A percentile compares a stretch with the other conserved stretches of the same genome.
These are phyloP conservation scores for Cyclotella kingstonii DNA, from an alignment of 108 stramenopile species.

Conservation along the genomic window DNA sequence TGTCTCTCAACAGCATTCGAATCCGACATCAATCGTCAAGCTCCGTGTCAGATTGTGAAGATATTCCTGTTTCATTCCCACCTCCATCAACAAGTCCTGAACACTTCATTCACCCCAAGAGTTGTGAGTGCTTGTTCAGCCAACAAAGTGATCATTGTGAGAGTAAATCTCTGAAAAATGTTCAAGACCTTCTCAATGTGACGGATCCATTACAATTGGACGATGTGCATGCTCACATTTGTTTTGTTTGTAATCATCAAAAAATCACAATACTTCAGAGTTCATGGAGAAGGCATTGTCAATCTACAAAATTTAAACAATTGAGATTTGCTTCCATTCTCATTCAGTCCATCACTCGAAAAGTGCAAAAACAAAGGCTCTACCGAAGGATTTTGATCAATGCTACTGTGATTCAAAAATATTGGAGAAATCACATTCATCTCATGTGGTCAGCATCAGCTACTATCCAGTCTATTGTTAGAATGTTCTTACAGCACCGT, in stretches of 20 bases:
- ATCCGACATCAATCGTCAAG: too few species aligned
- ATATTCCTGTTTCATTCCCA: too few species aligned
- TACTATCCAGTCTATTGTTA: too few species aligned
- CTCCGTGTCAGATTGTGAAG: too few species aligned
- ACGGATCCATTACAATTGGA: too few species aligned
- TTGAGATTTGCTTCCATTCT: neutral
- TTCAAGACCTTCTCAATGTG: slow-evolving; percentile 19
- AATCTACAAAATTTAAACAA: neutral
- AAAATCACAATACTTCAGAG: neutral
- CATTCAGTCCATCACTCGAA: neutral
- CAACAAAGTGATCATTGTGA: too few species aligned
- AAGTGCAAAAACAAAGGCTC: neutral
- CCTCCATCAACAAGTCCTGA: too few species aligned
- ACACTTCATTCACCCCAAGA: too few species aligned
- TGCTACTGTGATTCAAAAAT: neutral
- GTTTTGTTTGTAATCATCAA: neutral
- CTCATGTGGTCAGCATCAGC: neutral
- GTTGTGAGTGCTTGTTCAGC: too few species aligned
- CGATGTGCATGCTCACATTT: neutral
- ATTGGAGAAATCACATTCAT: neutral
- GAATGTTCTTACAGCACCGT: too few species aligned
- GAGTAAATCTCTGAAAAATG: slow-evolving; percentile 41
- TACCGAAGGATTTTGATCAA: neutral
- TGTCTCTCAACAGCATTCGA: too few species aligned
- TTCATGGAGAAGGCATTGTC: neutral